Conservation (phyloP, 805 yeast species). For the Spathaspora boniae region DNA sequence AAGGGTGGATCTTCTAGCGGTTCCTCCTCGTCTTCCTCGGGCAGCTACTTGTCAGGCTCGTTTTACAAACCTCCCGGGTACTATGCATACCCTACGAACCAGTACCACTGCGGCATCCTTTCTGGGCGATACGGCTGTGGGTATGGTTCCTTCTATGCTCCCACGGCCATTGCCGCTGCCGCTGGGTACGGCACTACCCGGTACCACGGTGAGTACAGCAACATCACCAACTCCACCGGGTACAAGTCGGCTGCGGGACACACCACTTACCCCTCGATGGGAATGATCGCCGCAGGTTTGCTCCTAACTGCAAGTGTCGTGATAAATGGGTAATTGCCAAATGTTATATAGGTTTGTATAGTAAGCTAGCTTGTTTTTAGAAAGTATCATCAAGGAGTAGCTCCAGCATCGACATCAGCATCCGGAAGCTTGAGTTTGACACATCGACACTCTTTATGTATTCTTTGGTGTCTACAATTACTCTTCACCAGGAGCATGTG, state of each 20-base stretch:
- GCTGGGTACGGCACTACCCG: conserved; percentile 12
- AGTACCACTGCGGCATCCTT: conserved; percentile 10
- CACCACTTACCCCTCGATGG: not conserved
- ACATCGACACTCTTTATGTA: too few relatives aligned
- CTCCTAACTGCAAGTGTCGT: too few relatives aligned
- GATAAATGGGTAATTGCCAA: too few relatives aligned
- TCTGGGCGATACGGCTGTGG: conserved; percentile 9
- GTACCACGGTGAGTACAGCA: conserved; percentile 7
- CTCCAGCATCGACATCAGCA: too few relatives aligned
- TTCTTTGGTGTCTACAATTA: too few relatives aligned
- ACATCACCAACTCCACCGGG: conserved; percentile 1
- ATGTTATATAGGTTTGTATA: too few relatives aligned
- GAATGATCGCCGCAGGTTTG: not conserved
- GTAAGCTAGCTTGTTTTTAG: not conserved
- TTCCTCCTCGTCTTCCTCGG: too few relatives aligned
- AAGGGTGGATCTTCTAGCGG: not conserved
- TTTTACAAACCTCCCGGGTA: too few relatives aligned
- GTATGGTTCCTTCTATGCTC: conserved; percentile 10
- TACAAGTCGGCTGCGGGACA: not conserved
- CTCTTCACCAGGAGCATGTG: too few relatives aligned
- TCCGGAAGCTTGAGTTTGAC: too few relatives aligned
- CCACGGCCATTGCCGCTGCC: conserved; percentile 11
- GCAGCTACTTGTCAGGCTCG: too few relatives aligned
- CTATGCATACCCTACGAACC: too few relatives aligned
- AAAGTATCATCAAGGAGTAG: not conserved